Evolutionary conservation across 2,329 filamentous ascomycete species (phyloP).

Genomic region (Phyllosticta ampelicida): DNA sequence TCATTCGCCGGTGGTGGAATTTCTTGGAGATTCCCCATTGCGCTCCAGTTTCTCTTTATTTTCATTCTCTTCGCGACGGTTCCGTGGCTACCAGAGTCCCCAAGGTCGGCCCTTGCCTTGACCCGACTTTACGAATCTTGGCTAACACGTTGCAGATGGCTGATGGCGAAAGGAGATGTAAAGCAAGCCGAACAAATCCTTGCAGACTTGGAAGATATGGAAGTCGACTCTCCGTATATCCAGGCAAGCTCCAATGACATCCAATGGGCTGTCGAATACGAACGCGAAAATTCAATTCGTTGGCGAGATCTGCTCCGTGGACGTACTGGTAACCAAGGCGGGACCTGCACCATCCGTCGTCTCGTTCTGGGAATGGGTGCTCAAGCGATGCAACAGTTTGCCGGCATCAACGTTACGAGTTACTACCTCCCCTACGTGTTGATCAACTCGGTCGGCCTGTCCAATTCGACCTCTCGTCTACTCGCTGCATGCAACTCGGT

Average conservation of each 20-base stretch:
- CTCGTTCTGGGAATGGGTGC: constrained; percentile 44
- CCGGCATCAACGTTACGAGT: constrained; percentile 29
- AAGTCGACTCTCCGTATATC: constrained; percentile 35
- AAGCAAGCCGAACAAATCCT: constrained; percentile 40
- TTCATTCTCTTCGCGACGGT: constrained; percentile 35
- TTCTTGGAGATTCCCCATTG: constrained; percentile 37
- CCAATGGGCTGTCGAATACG: constrained; percentile 38
- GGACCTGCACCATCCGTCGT: constrained; percentile 41
- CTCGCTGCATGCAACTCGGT: constrained; percentile 46
- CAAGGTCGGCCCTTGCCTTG: constrained; percentile 15
- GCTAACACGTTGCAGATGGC: constrained; percentile 23
- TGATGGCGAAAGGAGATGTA: constrained; percentile 33
- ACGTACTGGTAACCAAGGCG: constrained; percentile 32
- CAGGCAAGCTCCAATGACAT: constrained; percentile 36
- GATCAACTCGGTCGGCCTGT: constrained; percentile 45
- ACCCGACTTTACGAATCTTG: not conserved
- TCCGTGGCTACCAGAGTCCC: constrained; percentile 38
- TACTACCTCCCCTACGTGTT: constrained; percentile 50
- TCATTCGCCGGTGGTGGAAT: constrained; percentile 34
- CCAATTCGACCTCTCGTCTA: constrained; percentile 41
- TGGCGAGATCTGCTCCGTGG: constrained; percentile 42
- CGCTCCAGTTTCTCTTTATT: constrained; percentile 41
- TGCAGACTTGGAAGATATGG: constrained; percentile 37
- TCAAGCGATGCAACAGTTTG: constrained; percentile 41
- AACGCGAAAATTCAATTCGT: constrained; percentile 38